These are phyloP conservation scores for Phytophthora brassicae DNA, from an alignment of 352 stramenopile species.

Conservation along the genomic window DNA sequence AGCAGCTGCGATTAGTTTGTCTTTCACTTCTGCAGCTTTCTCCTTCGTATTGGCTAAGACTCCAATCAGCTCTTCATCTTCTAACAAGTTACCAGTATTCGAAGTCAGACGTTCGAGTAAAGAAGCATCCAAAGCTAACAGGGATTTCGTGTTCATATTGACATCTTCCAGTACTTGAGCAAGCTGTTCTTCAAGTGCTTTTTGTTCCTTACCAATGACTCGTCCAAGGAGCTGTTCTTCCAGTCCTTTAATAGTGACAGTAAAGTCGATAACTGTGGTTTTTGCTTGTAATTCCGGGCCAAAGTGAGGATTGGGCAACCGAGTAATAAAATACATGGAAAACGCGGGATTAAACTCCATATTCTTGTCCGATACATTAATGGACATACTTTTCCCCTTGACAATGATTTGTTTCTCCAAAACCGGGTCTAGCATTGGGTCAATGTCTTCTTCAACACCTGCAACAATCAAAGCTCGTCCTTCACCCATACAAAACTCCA, in stretches of 20 bases:
- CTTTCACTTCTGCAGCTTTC: conserved; percentile 97
- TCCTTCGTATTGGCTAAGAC: conserved; percentile 98
- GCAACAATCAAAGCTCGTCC: conserved; percentile 94
- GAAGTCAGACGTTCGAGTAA: conserved; percentile 95
- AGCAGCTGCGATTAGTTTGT: conserved; percentile 96
- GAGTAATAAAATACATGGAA: conserved; percentile 98
- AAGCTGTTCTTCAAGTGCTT: conserved; percentile 98
- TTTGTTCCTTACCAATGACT: conserved; percentile 98
- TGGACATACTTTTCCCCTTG: conserved; percentile 96
- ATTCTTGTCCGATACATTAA: conserved; percentile 98
- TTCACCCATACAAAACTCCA: conserved; percentile 98
- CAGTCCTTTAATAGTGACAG: conserved; percentile 95
- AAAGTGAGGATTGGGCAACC: conserved; percentile 97
- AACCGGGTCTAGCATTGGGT: conserved; percentile 98
- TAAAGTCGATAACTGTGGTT: conserved; percentile 99
- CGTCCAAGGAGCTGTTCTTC: conserved; percentile 97
- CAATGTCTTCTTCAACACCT: conserved; percentile 98
- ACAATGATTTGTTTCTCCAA: conserved; percentile 96
- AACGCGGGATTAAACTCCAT: conserved; percentile 98
- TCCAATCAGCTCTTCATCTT: conserved; percentile 98
- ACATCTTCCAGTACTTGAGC: conserved; percentile 98
- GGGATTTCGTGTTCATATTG: conserved; percentile 97
- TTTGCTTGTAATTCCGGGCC: conserved; percentile 98
- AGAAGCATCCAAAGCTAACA: conserved; percentile 95
- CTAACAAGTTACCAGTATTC: conserved; percentile 97